Evolutionary conservation across 2,329 filamentous ascomycete species (phyloP).

Genomic region (Fusarium palustre): DNA sequence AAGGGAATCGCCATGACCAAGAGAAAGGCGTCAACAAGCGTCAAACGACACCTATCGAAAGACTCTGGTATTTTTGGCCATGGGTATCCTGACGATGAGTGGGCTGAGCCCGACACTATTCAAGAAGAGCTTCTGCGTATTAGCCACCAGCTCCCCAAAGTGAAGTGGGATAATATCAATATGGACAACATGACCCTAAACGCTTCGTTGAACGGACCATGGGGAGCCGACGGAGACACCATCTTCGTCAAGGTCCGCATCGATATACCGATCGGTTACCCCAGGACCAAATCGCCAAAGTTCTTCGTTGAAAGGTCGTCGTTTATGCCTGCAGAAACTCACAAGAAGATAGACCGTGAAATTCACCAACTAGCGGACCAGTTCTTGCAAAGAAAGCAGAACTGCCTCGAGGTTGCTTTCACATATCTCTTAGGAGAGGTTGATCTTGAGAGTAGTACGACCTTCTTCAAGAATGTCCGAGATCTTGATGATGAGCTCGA

Average conservation of each 20-base stretch:
- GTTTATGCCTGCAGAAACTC: constrained; percentile 68
- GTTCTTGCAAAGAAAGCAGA: constrained; percentile 68
- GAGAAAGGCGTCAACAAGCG: constrained; percentile 59
- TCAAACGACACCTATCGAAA: constrained; percentile 62
- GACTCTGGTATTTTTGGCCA: constrained; percentile 64
- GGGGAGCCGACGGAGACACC: constrained; percentile 66
- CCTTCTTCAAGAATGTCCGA: constrained; percentile 72
- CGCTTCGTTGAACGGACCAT: constrained; percentile 73
- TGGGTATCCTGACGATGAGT: constrained; percentile 65
- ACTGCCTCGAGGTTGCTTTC: constrained; percentile 71
- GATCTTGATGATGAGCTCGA: constrained; percentile 70
- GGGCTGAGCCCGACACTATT: constrained; percentile 71
- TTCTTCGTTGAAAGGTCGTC: constrained; percentile 72
- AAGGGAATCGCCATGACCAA: constrained; percentile 74
- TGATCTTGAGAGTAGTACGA: constrained; percentile 69
- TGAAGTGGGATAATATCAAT: constrained; percentile 73
- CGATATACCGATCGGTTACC: constrained; percentile 69
- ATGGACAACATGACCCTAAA: constrained; percentile 70
- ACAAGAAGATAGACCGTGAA: constrained; percentile 64
- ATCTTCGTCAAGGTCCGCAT: constrained; percentile 74
- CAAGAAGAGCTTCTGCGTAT: constrained; percentile 74
- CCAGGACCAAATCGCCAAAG: constrained; percentile 66
- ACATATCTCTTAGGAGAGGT: constrained; percentile 73
- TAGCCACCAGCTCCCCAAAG: constrained; percentile 70
- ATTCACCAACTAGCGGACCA: constrained; percentile 67